phyloP scores from a whole-genome alignment of 176 grass and related monocot genomes.

The Poa pratensis region DNA sequence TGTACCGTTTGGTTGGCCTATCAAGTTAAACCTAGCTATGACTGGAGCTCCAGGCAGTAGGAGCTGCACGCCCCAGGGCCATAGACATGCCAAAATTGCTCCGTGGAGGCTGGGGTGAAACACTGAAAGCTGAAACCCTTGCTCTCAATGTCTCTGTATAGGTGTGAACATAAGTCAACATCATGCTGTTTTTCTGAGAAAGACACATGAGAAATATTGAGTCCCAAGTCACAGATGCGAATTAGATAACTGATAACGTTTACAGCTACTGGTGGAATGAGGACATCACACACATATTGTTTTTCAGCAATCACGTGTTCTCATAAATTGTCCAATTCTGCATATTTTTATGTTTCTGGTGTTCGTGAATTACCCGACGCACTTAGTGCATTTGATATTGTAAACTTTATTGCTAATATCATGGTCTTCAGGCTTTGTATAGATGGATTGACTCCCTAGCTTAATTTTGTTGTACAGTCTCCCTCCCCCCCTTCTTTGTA shows the following conservation, averaged over 20 bases:
- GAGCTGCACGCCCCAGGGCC: neutral
- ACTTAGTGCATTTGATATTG: neutral
- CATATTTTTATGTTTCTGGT: neutral
- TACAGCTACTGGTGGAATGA: constrained; percentile 3
- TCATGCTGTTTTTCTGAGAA: neutral
- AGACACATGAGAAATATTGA: neutral
- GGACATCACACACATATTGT: neutral
- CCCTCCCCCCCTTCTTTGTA: too few relatives aligned
- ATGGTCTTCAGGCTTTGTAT: too few relatives aligned
- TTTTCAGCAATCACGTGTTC: neutral
- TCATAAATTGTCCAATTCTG: neutral
- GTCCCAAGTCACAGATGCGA: neutral
- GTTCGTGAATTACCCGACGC: neutral
- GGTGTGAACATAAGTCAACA: neutral
- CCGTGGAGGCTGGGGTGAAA: neutral
- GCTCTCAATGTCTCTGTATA: neutral
- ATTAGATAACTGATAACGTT: neutral
- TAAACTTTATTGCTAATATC: neutral
- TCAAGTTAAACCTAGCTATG: neutral
- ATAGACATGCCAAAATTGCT: neutral
- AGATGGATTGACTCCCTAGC: too few relatives aligned
- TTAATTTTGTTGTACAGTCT: too few relatives aligned
- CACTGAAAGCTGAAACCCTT: neutral
- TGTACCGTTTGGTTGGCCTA: neutral
- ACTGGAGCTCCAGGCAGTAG: neutral